Conservation (phyloP, 2,329 filamentous ascomycete species). For the Leptographium lundbergii region DNA sequence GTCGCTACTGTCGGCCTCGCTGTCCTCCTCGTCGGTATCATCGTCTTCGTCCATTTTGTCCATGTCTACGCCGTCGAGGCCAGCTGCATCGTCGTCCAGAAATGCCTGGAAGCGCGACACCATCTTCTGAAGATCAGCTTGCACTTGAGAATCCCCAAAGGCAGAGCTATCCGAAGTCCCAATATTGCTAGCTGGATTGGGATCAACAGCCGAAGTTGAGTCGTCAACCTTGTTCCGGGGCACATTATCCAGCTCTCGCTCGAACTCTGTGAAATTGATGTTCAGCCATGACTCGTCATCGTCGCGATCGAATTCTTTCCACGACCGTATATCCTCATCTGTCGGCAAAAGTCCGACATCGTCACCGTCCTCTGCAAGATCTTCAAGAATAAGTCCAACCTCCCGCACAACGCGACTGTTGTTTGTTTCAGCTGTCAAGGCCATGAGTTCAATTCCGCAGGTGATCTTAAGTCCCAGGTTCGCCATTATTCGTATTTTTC, state of each 20-base stretch:
- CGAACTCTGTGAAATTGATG: constrained; percentile 82
- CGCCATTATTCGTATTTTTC: constrained; percentile 24
- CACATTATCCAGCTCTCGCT: constrained; percentile 56
- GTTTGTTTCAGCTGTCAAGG: constrained; percentile 52
- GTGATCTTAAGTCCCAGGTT: constrained; percentile 82
- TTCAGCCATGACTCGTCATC: constrained; percentile 88
- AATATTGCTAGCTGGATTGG: neutral
- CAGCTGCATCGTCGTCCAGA: constrained; percentile 72
- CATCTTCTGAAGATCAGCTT: constrained; percentile 76
- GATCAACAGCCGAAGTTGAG: neutral
- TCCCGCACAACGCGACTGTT: constrained; percentile 61
- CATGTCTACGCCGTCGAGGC: constrained; percentile 68
- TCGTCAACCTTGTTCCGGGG: neutral
- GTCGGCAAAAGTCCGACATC: constrained; percentile 44
- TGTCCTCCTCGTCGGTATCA: constrained; percentile 35
- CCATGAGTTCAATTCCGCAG: constrained; percentile 82
- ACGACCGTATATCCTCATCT: constrained; percentile 58
- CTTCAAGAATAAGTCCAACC: constrained; percentile 62
- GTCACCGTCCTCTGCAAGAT: constrained; percentile 60
- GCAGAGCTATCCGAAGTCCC: constrained; percentile 16
- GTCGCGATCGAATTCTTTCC: constrained; percentile 49
- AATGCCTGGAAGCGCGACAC: constrained; percentile 91
- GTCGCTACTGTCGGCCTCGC: constrained; percentile 59
- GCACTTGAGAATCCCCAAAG: constrained; percentile 54
- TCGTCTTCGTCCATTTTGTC: constrained; percentile 48